phyloP scores from a whole-genome alignment of 2,329 filamentous ascomycete species.

The Teratosphaeria pseudoeucalypti region DNA sequence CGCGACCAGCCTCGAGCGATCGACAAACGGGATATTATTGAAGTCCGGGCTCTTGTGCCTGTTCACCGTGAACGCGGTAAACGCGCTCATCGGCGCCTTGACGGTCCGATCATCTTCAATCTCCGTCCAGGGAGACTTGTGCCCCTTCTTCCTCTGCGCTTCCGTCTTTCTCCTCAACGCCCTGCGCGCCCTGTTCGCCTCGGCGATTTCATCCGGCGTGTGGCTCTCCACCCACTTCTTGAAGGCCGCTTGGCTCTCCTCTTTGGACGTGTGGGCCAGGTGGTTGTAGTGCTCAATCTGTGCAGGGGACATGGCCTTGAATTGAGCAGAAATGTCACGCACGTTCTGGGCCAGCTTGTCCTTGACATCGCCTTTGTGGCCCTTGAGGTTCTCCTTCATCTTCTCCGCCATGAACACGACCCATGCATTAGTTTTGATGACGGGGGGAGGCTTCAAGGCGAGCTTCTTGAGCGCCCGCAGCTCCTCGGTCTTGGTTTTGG shows the following conservation, averaged over 20 bases:
- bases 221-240: constrained; percentile 45
- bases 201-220: constrained; percentile 46
- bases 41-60: constrained; percentile 41
- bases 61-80: constrained; percentile 35
- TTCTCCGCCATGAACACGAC: neutral
- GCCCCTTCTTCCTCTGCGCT: constrained; percentile 6
- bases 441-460: constrained; percentile 25
- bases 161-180: constrained; percentile 18
- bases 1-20: constrained; percentile 32
- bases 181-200: constrained; percentile 49
- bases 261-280: constrained; percentile 37
- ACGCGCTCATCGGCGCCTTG: constrained; percentile 34
- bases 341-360: neutral
- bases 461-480: constrained; percentile 24
- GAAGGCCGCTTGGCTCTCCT: constrained; percentile 34
- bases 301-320: constrained; percentile 32
- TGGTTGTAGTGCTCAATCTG: constrained; percentile 46
- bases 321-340: constrained; percentile 32
- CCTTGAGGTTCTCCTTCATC: neutral
- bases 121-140: constrained; percentile 3
- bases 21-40: constrained; percentile 31
- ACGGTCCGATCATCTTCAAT: constrained; percentile 47
- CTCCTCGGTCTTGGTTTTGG: constrained; percentile 1
- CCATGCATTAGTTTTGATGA: neutral
- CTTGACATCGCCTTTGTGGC: constrained; percentile 2